A percentile compares a stretch with the other conserved stretches of the same genome.
Conservation (phyloP, 495 filamentous ascomycete species). For the Xylaria acuta region DNA sequence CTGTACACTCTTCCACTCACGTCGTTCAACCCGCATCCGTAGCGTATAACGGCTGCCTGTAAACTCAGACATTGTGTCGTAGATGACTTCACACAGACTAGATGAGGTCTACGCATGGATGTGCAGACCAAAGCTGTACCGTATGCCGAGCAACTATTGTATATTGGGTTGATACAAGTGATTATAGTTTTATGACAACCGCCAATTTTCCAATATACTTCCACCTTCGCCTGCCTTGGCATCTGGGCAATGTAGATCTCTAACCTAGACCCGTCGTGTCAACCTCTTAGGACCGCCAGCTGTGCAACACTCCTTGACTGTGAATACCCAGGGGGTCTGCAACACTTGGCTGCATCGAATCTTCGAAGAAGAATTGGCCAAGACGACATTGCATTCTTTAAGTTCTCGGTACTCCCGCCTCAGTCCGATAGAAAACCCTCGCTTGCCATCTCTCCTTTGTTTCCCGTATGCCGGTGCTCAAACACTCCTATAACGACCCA, state of each 20-base stretch:
- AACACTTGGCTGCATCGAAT: constrained; percentile 34
- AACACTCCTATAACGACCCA: neutral
- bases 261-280: constrained; percentile 23
- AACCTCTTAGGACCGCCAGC: constrained; percentile 7
- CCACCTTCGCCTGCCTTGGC: constrained; percentile 38
- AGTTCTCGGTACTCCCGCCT: constrained; percentile 24
- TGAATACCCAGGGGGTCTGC: constrained; percentile 13
- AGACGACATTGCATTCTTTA: constrained; percentile 26
- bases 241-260: constrained; percentile 39
- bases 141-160: constrained; percentile 10
- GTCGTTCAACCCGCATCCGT: neutral
- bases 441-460: neutral
- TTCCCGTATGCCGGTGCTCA: neutral
- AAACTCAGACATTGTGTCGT: neutral
- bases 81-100: neutral
- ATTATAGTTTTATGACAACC: constrained; percentile 1
- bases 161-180: neutral
- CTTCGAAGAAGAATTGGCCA: constrained; percentile 35
- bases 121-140: no score
- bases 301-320: constrained; percentile 25
- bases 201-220: constrained; percentile 27
- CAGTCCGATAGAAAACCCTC: neutral
- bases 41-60: neutral
- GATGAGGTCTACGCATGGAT: neutral
- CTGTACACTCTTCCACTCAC: neutral